phyloP scores from a whole-genome alignment of 768 basidiomycete genomes.

The Hericium rajendrae region DNA sequence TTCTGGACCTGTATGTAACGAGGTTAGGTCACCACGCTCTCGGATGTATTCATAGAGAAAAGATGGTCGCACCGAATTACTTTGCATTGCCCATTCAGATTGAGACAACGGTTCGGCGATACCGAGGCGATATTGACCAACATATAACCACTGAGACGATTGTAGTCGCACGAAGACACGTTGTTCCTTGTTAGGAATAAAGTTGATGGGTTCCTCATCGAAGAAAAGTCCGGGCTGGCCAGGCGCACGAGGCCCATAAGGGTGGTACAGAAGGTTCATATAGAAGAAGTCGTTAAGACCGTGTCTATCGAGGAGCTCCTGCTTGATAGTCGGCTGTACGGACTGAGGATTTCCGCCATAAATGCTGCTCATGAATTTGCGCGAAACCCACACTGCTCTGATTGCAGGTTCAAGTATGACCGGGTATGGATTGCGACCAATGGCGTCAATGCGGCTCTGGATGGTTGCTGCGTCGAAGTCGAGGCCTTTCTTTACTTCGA shows the following conservation, averaged over 20 bases:
- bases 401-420: background rate
- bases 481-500: background rate
- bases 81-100: background rate
- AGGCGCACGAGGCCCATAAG: background rate
- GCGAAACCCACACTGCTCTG: background rate
- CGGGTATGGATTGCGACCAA: background rate
- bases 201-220: background rate
- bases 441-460: background rate
- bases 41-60: background rate
- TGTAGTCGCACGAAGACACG: background rate
- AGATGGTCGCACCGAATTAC: background rate
- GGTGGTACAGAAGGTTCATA: background rate
- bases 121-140: background rate
- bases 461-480: background rate
- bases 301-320: background rate
- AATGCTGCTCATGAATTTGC: background rate
- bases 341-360: background rate
- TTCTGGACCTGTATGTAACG: background rate
- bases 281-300: background rate
- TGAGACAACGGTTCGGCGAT: background rate
- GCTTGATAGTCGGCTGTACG: background rate
- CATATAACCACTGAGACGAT: background rate
- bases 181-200: too few relatives aligned
- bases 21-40: too few relatives aligned
- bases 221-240: background rate